Evolutionary conservation across 805 yeast species (phyloP), one percentile per base, ranked within the genome.

Genomic region (Nakazawaea ishiwadae): DNA sequence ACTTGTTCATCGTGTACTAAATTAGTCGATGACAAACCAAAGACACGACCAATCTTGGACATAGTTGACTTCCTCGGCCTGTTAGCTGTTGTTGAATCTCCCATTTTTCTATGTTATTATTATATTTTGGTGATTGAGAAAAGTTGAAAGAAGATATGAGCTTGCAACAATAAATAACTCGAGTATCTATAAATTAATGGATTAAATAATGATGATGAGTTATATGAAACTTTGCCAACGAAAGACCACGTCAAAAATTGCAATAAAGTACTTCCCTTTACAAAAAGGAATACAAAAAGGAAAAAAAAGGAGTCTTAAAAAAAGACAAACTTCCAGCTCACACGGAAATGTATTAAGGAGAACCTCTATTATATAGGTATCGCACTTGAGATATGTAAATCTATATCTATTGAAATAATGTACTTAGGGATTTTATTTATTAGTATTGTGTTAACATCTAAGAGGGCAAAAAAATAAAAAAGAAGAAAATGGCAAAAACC

Each of bases 31-130:
- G 51, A 44, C 7, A 54, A 44, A 8, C 56, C 56, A 31, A 54
- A 44, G 30, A 54, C 47, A 31, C 50, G 49, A 7, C 56, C 58
- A 31, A 54, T 45, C 42, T 48, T 53, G 10, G 53, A 42, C 27
- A 51, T 46, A 4, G 58, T 42, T 16, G 52, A 49, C 33, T 42
- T 49, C 35, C 52, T 46, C 16, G 50, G 48, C 38, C 47, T 49
- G 35, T 43, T 46, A 18, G 42, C 39, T 9, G 44, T 37, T 11
- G 44, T 34, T 34, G 39, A 16, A 20, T 38, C 46, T 12, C 39
- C 46, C 46, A 43, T 38, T 29, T 19, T 31, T 35, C 10, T 8
- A 23, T 8, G 10, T 23, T 10, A n/a, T n/a, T n/a, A n/a, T n/a
- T n/a, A n/a, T n/a, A n/a, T n/a, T n/a, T n/a, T n/a, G n/a, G n/a